Percentiles rank a stretch among this genome's conserved stretches.
These are phyloP conservation scores for Hibiscus tridactylites DNA, from an alignment of 345 rosid species.

Conservation along the genomic window DNA sequence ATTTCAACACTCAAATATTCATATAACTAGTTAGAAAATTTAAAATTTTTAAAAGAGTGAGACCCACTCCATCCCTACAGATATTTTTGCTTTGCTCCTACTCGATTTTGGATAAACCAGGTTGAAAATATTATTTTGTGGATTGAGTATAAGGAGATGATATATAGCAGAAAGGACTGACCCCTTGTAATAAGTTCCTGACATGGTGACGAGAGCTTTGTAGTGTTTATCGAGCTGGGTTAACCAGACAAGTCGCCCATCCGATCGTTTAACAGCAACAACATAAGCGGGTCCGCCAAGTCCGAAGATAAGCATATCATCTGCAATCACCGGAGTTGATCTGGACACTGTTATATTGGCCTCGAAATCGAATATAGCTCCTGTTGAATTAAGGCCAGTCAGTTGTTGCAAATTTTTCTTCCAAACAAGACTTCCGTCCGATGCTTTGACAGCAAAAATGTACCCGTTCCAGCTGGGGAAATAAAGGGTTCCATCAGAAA, in stretches of 20 bases:
- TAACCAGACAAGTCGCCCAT: slow-evolving; percentile 30
- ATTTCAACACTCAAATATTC: no score
- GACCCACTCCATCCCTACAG: no score
- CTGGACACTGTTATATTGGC: slow-evolving; percentile 20
- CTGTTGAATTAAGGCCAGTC: slow-evolving; percentile 27
- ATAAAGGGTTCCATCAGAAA: slow-evolving; percentile 27
- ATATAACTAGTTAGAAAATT: no score
- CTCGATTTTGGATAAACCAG: no score
- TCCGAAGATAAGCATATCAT: slow-evolving; percentile 19
- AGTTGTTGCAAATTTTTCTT: slow-evolving; percentile 27
- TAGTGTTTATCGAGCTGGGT: slow-evolving; percentile 27
- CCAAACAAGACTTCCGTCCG: slow-evolving; percentile 26
- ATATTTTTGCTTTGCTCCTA: no score
- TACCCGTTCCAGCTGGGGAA: slow-evolving; percentile 49
- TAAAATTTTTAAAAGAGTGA: no score
- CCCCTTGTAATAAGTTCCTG: slow-evolving; percentile 30
- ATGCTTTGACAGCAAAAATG: slow-evolving; percentile 37
- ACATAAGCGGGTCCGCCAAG: slow-evolving; percentile 35
- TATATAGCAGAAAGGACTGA: slow-evolving; percentile 13
- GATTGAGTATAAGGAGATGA: no score
- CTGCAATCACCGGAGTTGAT: slow-evolving; percentile 32
- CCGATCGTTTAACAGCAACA: slow-evolving; percentile 23
- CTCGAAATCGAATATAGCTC: slow-evolving; percentile 5
- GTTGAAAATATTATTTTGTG: no score
- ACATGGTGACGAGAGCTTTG: slow-evolving; percentile 24